These are phyloP conservation scores for Calocera viscosa DNA, from an alignment of 768 basidiomycete species.

Conservation along the genomic window DNA sequence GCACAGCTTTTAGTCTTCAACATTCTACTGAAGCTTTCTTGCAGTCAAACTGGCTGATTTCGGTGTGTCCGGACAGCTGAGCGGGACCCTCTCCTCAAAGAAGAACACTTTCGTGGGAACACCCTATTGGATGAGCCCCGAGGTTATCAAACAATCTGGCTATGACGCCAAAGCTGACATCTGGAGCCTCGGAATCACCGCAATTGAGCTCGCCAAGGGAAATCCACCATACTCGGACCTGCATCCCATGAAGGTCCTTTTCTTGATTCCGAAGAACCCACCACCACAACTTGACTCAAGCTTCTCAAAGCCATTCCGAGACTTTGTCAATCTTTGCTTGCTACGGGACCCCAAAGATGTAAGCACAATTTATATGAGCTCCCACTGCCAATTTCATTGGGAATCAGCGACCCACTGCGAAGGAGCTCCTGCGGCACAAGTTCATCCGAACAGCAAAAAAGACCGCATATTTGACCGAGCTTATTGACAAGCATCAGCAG, in stretches of 20 bases:
- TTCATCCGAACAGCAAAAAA: slow-evolving; percentile 93
- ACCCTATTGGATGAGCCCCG: slow-evolving; percentile 99
- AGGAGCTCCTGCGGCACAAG: slow-evolving; percentile 89
- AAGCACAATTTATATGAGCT: slow-evolving; percentile 23
- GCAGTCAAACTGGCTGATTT: slow-evolving; percentile 93
- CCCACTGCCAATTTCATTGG: slow-evolving; percentile 16
- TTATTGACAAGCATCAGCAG: slow-evolving; percentile 86
- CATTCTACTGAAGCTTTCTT: not conserved
- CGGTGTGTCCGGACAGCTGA: slow-evolving; percentile 94
- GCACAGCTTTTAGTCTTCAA: not conserved
- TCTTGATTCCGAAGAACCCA: slow-evolving; percentile 95
- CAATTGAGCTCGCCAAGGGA: slow-evolving; percentile 92
- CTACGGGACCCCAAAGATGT: slow-evolving; percentile 91
- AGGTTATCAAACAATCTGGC: slow-evolving; percentile 98
- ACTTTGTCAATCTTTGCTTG: slow-evolving; percentile 86
- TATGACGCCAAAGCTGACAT: slow-evolving; percentile 99
- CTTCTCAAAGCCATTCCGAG: slow-evolving; percentile 86
- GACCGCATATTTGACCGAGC: slow-evolving; percentile 83
- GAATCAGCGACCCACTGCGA: slow-evolving; percentile 77
- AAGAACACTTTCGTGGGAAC: slow-evolving; percentile 98
- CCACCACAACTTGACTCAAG: slow-evolving; percentile 81
- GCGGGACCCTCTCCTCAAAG: slow-evolving; percentile 81
- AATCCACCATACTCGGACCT: slow-evolving; percentile 97
- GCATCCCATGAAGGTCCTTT: slow-evolving; percentile 99
- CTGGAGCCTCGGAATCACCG: slow-evolving; percentile 95